These are phyloP conservation scores for Monascus ruber DNA, from an alignment of 2,329 filamentous ascomycete genomes.

Conservation along the genomic window DNA sequence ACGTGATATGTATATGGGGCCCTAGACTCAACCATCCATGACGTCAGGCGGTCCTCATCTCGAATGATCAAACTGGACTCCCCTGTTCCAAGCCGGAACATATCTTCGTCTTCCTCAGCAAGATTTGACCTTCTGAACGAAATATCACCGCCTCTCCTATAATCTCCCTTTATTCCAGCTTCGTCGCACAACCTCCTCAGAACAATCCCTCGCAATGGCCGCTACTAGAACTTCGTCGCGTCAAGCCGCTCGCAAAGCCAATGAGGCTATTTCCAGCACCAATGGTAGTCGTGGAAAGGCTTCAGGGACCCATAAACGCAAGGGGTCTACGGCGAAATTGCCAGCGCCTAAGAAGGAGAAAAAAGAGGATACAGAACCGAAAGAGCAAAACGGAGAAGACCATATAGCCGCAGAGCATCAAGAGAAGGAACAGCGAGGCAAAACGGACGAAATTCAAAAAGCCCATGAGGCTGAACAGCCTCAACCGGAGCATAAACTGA, in stretches of 20 bases:
- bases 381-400: conserved; percentile 2
- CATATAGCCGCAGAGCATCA: conserved; percentile 5
- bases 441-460: neutral
- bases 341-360: conserved; percentile 29
- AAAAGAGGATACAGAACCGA: conserved; percentile 12
- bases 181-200: neutral
- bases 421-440: conserved; percentile 12
- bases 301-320: conserved; percentile 28
- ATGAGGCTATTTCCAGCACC: conserved; percentile 26
- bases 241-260: conserved; percentile 33
- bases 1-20: conserved; percentile 3
- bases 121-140: too few species aligned
- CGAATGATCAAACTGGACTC: too few species aligned
- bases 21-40: conserved; percentile 9
- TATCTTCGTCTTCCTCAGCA: too few species aligned
- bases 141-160: too few species aligned
- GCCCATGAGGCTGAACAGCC: neutral
- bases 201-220: conserved; percentile 13
- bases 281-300: conserved; percentile 17
- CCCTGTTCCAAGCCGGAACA: too few species aligned
- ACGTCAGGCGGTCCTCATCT: conserved; percentile 22
- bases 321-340: conserved; percentile 16
- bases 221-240: conserved; percentile 29
- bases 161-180: too few species aligned
- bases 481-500: neutral